phyloP scores from a whole-genome alignment of 257 asterid species.

The Jaltomata sinuosa region DNA sequence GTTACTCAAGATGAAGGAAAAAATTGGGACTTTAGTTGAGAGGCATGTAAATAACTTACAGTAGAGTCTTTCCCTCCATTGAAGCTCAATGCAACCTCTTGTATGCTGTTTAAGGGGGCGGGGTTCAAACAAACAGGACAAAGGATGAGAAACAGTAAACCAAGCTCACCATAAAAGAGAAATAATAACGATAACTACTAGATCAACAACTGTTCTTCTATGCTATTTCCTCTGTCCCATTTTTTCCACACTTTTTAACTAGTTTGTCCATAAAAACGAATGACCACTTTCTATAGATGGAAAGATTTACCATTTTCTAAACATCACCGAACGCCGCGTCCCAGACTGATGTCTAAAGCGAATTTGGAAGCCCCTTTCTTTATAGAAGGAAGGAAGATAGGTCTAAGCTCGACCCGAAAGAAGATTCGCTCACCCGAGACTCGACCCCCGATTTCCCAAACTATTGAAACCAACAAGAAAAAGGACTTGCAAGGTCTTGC shows the following conservation, averaged over 20 bases:
- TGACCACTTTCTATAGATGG: not conserved
- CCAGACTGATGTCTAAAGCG: no score
- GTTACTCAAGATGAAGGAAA: not conserved
- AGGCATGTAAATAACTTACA: conserved; percentile 32
- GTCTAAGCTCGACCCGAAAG: no score
- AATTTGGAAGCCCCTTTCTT: no score
- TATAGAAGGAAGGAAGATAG: no score
- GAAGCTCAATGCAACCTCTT: conserved; percentile 91
- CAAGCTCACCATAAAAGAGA: not conserved
- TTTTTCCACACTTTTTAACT: not conserved
- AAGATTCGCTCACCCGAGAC: no score
- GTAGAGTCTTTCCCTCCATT: conserved; percentile 97
- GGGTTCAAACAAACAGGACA: not conserved
- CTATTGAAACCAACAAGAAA: no score
- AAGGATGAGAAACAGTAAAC: not conserved
- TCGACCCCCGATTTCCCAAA: no score
- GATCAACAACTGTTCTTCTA: not conserved
- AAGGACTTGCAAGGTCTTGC: no score
- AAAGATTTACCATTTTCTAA: no score
- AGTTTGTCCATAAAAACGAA: not conserved
- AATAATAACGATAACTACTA: not conserved
- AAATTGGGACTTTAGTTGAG: not conserved
- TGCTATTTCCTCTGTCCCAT: not conserved
- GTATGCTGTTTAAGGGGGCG: conserved; percentile 34
- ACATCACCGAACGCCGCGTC: no score